Evolutionary conservation across 2,329 filamentous ascomycete genomes (phyloP).

Genomic region (Colletotrichum nymphaeae): DNA sequence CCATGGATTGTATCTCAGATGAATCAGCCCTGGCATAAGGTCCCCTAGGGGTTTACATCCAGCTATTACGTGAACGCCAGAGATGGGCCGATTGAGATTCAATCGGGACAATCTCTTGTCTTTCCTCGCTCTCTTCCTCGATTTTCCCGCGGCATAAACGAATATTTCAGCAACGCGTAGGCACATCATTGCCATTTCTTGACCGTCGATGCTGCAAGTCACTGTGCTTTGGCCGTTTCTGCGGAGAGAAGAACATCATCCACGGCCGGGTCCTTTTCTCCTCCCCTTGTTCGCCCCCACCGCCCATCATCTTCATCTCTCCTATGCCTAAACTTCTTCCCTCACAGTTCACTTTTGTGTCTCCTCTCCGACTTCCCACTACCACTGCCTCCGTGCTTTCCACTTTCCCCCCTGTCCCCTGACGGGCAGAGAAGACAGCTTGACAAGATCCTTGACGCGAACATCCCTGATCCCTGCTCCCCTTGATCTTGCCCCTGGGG

Average conservation of each 20-base stretch:
- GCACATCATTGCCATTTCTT: not conserved
- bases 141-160: not conserved
- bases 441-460: not conserved
- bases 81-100: not conserved
- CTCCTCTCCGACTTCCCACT: not conserved
- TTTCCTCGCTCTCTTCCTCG: not conserved
- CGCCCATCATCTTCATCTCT: not conserved
- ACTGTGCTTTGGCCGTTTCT: conserved; percentile 16
- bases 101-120: not conserved
- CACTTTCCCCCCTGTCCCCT: not conserved
- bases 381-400: not conserved
- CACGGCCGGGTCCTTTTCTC: not conserved
- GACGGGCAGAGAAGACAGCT: not conserved
- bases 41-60: too few species aligned
- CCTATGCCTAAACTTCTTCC: not conserved
- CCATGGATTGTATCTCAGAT: not conserved
- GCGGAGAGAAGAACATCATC: not conserved
- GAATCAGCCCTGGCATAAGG: not conserved
- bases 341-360: not conserved
- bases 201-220: not conserved
- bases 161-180: not conserved
- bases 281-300: not conserved
- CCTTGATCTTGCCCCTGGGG: not conserved
- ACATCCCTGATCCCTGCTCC: not conserved
- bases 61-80: not conserved